These are phyloP conservation scores for Erodium texanum DNA, from an alignment of 441 rosid species.

Conservation along the genomic window DNA sequence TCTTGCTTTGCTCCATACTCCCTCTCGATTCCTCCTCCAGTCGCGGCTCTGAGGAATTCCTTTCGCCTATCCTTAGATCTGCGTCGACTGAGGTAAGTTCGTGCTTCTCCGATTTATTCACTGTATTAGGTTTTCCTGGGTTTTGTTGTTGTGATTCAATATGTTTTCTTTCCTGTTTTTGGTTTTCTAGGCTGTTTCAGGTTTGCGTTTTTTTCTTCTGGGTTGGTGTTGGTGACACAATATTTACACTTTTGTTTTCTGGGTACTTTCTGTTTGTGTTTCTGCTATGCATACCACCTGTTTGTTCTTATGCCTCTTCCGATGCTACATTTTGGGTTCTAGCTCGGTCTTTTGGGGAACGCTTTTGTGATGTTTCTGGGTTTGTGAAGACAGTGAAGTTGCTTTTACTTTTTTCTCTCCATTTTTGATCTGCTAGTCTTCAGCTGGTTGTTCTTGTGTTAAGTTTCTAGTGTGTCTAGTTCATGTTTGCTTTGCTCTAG, in stretches of 20 bases:
- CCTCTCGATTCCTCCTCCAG: slow-evolving; percentile 14
- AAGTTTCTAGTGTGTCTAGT: not conserved
- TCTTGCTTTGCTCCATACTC: slow-evolving; percentile 18
- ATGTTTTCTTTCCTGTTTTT: not conserved
- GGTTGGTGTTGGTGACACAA: slow-evolving; percentile 13
- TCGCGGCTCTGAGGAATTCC: not conserved
- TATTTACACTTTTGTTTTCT: not conserved
- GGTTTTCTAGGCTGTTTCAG: slow-evolving; percentile 7
- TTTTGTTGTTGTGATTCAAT: not conserved
- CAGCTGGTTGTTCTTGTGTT: not conserved
- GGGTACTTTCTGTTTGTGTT: not conserved
- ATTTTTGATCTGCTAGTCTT: no score
- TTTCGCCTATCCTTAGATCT: slow-evolving; percentile 27
- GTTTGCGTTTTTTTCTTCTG: slow-evolving; percentile 1
- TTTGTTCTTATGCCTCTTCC: not conserved
- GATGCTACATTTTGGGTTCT: slow-evolving; percentile 14
- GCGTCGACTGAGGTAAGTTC: slow-evolving; percentile 36
- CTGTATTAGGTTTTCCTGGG: slow-evolving; percentile 11
- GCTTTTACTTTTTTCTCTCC: not conserved
- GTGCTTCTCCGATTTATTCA: slow-evolving; percentile 16
- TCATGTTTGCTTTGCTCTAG: not conserved
- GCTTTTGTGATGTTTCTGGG: not conserved
- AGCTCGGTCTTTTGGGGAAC: not conserved
- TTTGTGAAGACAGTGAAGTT: not conserved
- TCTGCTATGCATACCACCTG: not conserved